These are phyloP conservation scores for Serendipita sp. DNA, from an alignment of 768 basidiomycete genomes.

Conservation along the genomic window DNA sequence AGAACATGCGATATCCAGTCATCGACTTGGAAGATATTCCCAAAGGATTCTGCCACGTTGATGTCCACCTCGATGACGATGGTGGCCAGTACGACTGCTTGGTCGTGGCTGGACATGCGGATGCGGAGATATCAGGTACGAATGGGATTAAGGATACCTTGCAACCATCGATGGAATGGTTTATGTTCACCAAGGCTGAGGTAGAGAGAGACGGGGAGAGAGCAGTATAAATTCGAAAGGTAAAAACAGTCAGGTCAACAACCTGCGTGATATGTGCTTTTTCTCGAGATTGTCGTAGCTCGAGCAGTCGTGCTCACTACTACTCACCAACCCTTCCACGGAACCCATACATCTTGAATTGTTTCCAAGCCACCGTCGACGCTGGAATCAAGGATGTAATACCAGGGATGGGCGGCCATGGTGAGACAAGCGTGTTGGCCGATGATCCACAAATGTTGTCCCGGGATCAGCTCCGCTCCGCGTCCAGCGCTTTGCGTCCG, in stretches of 20 bases:
- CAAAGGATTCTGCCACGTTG: constrained; percentile 18
- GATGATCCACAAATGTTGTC: constrained; percentile 51
- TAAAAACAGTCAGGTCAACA: no score
- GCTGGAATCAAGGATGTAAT: constrained; percentile 63
- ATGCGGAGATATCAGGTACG: no score
- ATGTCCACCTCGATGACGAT: constrained; percentile 20
- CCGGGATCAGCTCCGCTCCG: constrained; percentile 30
- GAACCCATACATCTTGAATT: constrained; percentile 72
- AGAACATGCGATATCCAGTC: constrained; percentile 11
- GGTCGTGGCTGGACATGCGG: constrained; percentile 18
- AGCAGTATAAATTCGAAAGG: no score
- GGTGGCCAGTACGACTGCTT: constrained; percentile 15
- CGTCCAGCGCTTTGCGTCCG: constrained; percentile 4
- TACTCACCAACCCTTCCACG: constrained; percentile 84
- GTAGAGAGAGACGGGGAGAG: no score
- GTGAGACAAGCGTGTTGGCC: constrained; percentile 81
- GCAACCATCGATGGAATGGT: background rate
- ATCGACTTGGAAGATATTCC: constrained; percentile 16
- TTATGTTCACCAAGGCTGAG: background rate
- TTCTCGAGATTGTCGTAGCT: no score
- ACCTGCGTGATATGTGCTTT: no score
- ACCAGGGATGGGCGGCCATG: constrained; percentile 68
- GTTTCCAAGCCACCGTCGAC: constrained; percentile 29
- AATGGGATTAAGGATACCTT: background rate
- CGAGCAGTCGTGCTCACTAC: background rate